Conservation (phyloP, 2,329 filamentous ascomycete species). For the Ceratocystis diversiconidia region DNA sequence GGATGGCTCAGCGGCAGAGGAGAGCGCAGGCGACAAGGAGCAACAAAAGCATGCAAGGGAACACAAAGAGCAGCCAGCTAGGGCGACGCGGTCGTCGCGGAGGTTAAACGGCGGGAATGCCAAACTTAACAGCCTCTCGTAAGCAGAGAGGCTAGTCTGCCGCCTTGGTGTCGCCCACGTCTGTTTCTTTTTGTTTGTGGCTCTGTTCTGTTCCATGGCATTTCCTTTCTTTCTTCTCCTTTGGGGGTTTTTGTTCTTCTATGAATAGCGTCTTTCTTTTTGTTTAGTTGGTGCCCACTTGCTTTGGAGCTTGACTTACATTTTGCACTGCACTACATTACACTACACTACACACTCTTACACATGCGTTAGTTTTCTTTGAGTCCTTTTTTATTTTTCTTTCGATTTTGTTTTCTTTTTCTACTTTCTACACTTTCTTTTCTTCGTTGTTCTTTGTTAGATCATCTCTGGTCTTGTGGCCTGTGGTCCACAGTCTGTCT, state of each 20-base stretch:
- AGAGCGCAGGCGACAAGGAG: background rate
- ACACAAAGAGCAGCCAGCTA: background rate
- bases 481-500: background rate
- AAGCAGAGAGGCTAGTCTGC: background rate
- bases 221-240: constrained; percentile 13
- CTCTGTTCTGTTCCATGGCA: constrained; percentile 8
- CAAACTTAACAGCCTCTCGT: constrained; percentile 14
- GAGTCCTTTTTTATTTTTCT: background rate
- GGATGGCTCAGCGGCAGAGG: background rate
- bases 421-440: background rate
- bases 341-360: background rate
- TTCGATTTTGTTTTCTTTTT: constrained; percentile 4
- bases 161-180: background rate
- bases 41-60: background rate
- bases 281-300: background rate
- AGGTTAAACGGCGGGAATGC: constrained; percentile 14
- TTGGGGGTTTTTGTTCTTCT: constrained; percentile 7
- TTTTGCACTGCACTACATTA: too few relatives aligned
- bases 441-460: background rate
- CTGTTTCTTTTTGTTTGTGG: background rate
- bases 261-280: background rate
- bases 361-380: too few relatives aligned
- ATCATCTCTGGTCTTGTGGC: background rate
- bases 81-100: constrained; percentile 15
- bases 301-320: too few relatives aligned